phyloP scores from a whole-genome alignment of 108 stramenopile species.

The Nitzschia putrida region DNA sequence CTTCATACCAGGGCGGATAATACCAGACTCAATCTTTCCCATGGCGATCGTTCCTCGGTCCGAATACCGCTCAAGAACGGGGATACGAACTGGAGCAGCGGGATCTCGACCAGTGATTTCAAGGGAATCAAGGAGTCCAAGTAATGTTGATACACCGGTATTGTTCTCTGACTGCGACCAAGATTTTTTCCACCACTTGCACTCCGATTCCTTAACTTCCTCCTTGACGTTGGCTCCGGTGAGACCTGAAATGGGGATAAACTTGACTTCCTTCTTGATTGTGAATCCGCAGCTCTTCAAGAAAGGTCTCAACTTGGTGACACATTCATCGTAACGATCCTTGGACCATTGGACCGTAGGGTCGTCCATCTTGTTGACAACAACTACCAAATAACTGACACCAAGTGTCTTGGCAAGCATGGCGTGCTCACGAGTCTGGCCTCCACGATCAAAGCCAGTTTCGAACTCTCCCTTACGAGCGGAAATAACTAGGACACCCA shows the following conservation, averaged over 20 bases:
- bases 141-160: constrained; percentile 81
- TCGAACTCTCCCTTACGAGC: constrained; percentile 99
- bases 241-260: constrained; percentile 96
- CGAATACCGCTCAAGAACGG: constrained; percentile 94
- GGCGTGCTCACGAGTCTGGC: constrained; percentile 99
- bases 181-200: constrained; percentile 91
- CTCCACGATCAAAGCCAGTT: constrained; percentile 97
- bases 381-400: constrained; percentile 93
- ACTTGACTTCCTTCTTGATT: constrained; percentile 97
- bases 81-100: constrained; percentile 87
- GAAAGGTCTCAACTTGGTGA: constrained; percentile 94
- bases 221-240: constrained; percentile 96
- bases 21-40: constrained; percentile 98
- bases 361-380: constrained; percentile 99
- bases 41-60: constrained; percentile 98
- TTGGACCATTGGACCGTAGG: constrained; percentile 94
- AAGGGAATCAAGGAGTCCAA: constrained; percentile 84
- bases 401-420: constrained; percentile 98
- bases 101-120: constrained; percentile 84
- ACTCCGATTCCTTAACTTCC: constrained; percentile 79
- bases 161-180: constrained; percentile 85
- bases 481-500: constrained; percentile 98
- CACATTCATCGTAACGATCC: constrained; percentile 95
- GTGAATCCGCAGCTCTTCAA: constrained; percentile 94
- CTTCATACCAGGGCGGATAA: constrained; percentile 84